Evolutionary conservation across 2,329 filamentous ascomycete species (phyloP).

Genomic region (Rhinocladiella mackenziei): DNA sequence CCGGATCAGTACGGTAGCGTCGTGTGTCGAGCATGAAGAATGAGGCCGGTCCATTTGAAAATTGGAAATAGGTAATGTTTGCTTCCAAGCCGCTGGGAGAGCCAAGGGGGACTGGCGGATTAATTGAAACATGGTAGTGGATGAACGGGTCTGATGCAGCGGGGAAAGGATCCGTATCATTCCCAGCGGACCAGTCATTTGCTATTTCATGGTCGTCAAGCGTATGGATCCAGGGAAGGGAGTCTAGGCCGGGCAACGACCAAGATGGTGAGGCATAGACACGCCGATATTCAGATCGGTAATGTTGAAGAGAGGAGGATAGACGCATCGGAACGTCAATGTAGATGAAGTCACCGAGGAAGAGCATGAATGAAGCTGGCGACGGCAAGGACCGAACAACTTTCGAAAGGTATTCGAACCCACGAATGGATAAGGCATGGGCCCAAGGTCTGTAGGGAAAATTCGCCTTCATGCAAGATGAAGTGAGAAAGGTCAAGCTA

Average conservation of each 20-base stretch:
- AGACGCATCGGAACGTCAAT: slow-evolving; percentile 77
- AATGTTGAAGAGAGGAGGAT: slow-evolving; percentile 68
- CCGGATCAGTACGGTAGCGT: slow-evolving; percentile 64
- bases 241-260: slow-evolving; percentile 60
- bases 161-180: slow-evolving; percentile 73
- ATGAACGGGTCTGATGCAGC: slow-evolving; percentile 79
- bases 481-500: slow-evolving; percentile 84
- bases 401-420: slow-evolving; percentile 71
- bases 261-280: slow-evolving; percentile 96
- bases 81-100: slow-evolving; percentile 42
- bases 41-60: slow-evolving; percentile 81
- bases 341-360: slow-evolving; percentile 50
- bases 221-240: slow-evolving; percentile 95
- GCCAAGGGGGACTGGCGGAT: slow-evolving; percentile 65
- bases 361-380: slow-evolving; percentile 61
- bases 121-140: slow-evolving; percentile 78
- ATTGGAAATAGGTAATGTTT: slow-evolving; percentile 79
- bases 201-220: slow-evolving; percentile 94
- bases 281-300: slow-evolving; percentile 86
- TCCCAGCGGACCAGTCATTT: slow-evolving; percentile 80
- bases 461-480: slow-evolving; percentile 85
- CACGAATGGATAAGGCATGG: slow-evolving; percentile 66
- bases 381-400: slow-evolving; percentile 67
- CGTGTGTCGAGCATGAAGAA: slow-evolving; percentile 96
- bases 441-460: slow-evolving; percentile 85